Conservation (phyloP, 164 flowering plant species). For the Piper longum region DNA sequence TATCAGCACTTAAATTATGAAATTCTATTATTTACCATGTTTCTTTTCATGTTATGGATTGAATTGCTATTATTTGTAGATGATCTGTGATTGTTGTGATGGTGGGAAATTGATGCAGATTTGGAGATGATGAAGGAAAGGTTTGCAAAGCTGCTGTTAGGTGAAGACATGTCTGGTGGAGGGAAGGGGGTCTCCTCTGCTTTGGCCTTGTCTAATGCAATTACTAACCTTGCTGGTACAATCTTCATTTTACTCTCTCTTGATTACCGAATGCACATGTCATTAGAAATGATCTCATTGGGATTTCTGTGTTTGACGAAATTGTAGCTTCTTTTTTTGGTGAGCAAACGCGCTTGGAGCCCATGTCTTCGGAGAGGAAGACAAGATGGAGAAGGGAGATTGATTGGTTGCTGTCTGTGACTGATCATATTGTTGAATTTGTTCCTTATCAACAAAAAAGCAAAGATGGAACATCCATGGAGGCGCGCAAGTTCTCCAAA, state of each 20-base stretch:
- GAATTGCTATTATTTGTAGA: background rate
- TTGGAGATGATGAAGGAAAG: conserved; percentile 67
- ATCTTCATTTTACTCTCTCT: background rate
- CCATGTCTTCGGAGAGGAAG: conserved; percentile 63
- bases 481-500: conserved; percentile 24
- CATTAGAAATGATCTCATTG: background rate
- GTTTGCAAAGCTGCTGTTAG: conserved; percentile 77
- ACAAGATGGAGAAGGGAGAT: conserved; percentile 77
- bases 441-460: conserved; percentile 71
- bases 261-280: background rate
- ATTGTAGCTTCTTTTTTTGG: conserved; percentile 78
- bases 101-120: conserved; percentile 26
- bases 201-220: conserved; percentile 86
- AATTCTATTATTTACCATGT: background rate
- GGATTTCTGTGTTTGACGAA: background rate
- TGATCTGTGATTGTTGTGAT: background rate
- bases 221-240: conserved; percentile 79
- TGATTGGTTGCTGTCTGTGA: conserved; percentile 85
- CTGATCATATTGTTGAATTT: conserved; percentile 85
- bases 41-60: background rate
- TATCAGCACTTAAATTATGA: background rate
- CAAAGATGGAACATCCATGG: conserved; percentile 56
- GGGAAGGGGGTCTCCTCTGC: conserved; percentile 93
- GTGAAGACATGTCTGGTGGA: conserved; percentile 97
- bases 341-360: conserved; percentile 61